Conservation (phyloP, 2,329 filamentous ascomycete genomes). For the Bertia moriformis region DNA sequence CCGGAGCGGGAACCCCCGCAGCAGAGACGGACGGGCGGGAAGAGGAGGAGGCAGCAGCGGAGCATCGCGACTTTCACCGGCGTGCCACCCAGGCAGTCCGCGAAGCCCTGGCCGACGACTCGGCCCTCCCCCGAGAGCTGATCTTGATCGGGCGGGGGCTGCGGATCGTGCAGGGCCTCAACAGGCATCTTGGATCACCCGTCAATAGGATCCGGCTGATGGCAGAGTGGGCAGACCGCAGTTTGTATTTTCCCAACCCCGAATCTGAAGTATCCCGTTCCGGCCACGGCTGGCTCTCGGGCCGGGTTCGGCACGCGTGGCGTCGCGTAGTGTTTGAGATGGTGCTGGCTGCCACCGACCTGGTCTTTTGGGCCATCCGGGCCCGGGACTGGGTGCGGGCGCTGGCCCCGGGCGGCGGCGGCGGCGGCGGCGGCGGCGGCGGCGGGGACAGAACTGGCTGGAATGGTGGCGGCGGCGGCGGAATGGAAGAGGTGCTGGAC, state of each 20-base stretch:
- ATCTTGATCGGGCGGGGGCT: slow-evolving; percentile 86
- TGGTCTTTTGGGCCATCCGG: background rate
- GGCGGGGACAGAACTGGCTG: no score
- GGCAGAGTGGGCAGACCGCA: slow-evolving; percentile 10
- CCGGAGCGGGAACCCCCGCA: slow-evolving; percentile 25
- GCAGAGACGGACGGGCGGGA: slow-evolving; percentile 34
- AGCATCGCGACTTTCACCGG: slow-evolving; percentile 62
- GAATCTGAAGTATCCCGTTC: no score
- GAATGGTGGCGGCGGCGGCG: no score
- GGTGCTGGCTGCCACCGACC: background rate
- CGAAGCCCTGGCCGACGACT: slow-evolving; percentile 67
- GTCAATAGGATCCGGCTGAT: slow-evolving; percentile 67
- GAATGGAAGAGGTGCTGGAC: background rate
- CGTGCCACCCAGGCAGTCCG: slow-evolving; percentile 57
- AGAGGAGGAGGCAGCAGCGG: slow-evolving; percentile 31
- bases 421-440: no score
- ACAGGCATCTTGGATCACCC: slow-evolving; percentile 76
- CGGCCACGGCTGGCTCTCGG: background rate
- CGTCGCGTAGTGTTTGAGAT: background rate
- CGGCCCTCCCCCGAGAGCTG: slow-evolving; percentile 78
- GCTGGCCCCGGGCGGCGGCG: no score
- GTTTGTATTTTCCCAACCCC: no score
- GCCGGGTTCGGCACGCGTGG: no score
- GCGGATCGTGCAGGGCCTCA: slow-evolving; percentile 85
- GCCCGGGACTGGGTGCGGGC: background rate